phyloP scores from a whole-genome alignment of 1,139 yeast genomes.

The Diutina rugosa region DNA sequence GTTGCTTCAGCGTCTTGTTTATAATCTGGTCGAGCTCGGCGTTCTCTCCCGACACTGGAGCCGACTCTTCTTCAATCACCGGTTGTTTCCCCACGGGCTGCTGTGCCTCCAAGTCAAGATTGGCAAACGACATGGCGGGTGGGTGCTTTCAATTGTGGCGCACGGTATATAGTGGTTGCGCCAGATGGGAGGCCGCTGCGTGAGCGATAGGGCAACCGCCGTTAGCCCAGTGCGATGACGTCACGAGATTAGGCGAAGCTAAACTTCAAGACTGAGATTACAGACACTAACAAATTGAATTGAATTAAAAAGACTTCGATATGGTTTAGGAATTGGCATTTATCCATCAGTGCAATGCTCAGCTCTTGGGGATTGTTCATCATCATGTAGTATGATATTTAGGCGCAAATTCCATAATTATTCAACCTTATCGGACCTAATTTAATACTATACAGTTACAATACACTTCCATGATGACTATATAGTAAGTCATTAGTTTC shows the following conservation, averaged over 20 bases:
- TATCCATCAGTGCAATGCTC: too few species aligned
- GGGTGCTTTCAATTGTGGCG: not conserved
- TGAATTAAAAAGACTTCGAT: too few species aligned
- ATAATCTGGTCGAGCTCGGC: slow-evolving; percentile 22
- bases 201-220: not conserved
- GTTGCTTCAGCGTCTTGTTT: slow-evolving; percentile 23
- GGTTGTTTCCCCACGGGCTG: slow-evolving; percentile 8
- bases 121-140: slow-evolving; percentile 44
- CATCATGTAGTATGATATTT: too few species aligned
- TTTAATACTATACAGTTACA: too few species aligned
- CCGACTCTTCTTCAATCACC: not conserved
- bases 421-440: too few species aligned
- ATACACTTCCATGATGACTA: too few species aligned
- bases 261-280: too few species aligned
- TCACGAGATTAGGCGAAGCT: not conserved
- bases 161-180: not conserved
- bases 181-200: not conserved
- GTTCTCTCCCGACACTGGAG: slow-evolving; percentile 3
- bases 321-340: too few species aligned
- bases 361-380: too few species aligned
- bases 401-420: too few species aligned
- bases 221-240: not conserved
- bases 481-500: too few species aligned
- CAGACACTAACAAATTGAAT: too few species aligned
- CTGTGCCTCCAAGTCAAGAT: slow-evolving; percentile 46